Evolutionary conservation across 1,284 basidiomycete species (phyloP), one percentile per base, ranked within the genome.

Genomic region (Apiotrichum montevideense): DNA sequence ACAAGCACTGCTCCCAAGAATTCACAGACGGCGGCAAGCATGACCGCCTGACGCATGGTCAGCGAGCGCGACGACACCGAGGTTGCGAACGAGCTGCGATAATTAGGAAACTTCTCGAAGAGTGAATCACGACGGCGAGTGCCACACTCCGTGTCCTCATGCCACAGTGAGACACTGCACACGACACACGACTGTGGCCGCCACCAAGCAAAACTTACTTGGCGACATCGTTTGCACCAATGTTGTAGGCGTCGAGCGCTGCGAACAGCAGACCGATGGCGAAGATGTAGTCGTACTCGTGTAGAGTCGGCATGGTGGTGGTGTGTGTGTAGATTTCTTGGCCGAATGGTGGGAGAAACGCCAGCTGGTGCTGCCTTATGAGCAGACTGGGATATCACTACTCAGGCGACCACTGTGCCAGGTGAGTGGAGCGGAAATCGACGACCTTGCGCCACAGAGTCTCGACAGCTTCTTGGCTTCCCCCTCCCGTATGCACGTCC

Each of bases 251-350:
- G 58, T 80, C 79, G 41, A 80, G 71, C 5, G 70, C 66, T 21
- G 72, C 67, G 63, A 79, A 78, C 47, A 79, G 67, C 44, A 74
- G 59, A 39, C 74, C 74, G 42, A 80, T 72, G 43, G 73, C 78
- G 57, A 80, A 78, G 54, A 80, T 66, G 66, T 78, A 79, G 68
- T 79, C 77, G 61, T 67, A 78, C 54, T 79, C 67, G 56, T 74
- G 72, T 39, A 74, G 63, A 35, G 55, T 61, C 81, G 86, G 77
- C 58, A 80, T 87, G 21, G 61, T 84, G 21, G 72, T 39, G 37
- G 37, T 39, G 8, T 39, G 37, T 13, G 37, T 39, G 8, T 39
- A 13, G 37, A 13, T 39, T 39, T 29, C 29, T 29, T 29, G 29
- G 29, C 29, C 29, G 29, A 29, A 29, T 29, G 29, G 37, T 39